Base-by-base conservation (phyloP, 129 eudicot species). In the Lactuca saligna region DNA sequence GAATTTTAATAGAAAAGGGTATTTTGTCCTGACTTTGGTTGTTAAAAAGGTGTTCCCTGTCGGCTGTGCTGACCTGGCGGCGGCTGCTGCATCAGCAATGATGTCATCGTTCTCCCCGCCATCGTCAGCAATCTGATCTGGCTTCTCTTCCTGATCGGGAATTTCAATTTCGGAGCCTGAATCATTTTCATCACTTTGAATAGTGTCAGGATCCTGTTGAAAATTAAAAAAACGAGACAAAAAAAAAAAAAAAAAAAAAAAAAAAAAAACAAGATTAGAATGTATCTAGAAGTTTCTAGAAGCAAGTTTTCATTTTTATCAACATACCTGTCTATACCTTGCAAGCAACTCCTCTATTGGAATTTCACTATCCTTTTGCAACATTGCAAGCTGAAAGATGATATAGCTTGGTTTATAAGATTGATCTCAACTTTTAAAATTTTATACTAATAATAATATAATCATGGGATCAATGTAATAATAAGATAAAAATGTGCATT, bases 61-160 rank as follows among this genome's bases (percentile, higher is more conserved):
- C 42, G 99, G 99, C 46, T 94, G 99, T 39, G 99, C 99, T 42
- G 93, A 94, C 70, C 93, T 80, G 57, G 99, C 99, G 56, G 96
- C 99, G 12, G 97, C 99, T 8, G 99, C 99, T 44, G 99, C 99
- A 69, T 94, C 96, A 73, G 97, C 99, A 74, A 94, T 94, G 81
- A 74, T 80, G 71, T 78, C 82, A 54, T 87, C 99, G 48, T 84
- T 87, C 33, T 85, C 90, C 39, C 57, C 79, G 39, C 67, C 93
- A 33, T 85, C 93, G 33, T 82, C 87, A 54, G 64, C 63, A 29
- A 51, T 55, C 10, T 51, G 77, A 58, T 50, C 77, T 8, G 48
- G 65, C 29, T 72, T 84, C 32, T 56, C 78, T 38, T 72, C 86
- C 31, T 79, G 72, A 59, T 59, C 39, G 17, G 64, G 64, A 58